Base-by-base conservation (phyloP, 495 filamentous ascomycete genomes). In the Daldinia decipiens region DNA sequence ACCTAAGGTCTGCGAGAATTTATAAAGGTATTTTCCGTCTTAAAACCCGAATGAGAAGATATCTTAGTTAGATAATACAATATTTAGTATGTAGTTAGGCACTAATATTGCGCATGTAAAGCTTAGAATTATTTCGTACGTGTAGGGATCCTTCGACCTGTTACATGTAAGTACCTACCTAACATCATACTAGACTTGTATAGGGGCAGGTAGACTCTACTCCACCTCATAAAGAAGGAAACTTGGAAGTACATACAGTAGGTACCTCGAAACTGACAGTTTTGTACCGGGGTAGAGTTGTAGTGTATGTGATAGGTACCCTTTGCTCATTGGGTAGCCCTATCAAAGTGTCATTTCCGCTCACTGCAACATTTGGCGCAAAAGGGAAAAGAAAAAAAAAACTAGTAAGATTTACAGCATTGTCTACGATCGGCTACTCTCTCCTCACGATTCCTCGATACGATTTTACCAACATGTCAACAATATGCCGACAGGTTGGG, bases 291-390 rank as follows among this genome's bases (percentile, higher is more conserved):
- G 21, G 50, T 29, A 15, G 50, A 53, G 17, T 29, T 3, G 24
- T 65, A 38, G n/a, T 3, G 24, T 65, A 38, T 56, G 36, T 54
- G 55, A 54, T 38, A 43, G 55, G 50, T 38, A 43, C 21, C 4
- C 27, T 24, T 21, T 12, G 64, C 40, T 66, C 34, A 71, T 71
- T 71, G 62, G 62, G n/a, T 59, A 71, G 62, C 62, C 62, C 58
- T 71, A 71, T 71, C 62, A 47, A 66, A 5, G 26, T 71, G 32
- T 62, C 40, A 57, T 29, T 66, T 70, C 61, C 29, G 15, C 3
- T 32, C 15, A 36, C 57, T 17, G n/a, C 36, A 52, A 29, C 45
- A 58, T 36, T 63, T 69, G 24, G 51, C 34, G 51, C 56, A 56
- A 7, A 43, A n/a, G 26, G 21, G 17, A 32, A 40, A 56, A 11